Evolutionary conservation across 2,329 filamentous ascomycete genomes (phyloP), one percentile per base, ranked within the genome.

Genomic region (Diaporthe sp.): DNA sequence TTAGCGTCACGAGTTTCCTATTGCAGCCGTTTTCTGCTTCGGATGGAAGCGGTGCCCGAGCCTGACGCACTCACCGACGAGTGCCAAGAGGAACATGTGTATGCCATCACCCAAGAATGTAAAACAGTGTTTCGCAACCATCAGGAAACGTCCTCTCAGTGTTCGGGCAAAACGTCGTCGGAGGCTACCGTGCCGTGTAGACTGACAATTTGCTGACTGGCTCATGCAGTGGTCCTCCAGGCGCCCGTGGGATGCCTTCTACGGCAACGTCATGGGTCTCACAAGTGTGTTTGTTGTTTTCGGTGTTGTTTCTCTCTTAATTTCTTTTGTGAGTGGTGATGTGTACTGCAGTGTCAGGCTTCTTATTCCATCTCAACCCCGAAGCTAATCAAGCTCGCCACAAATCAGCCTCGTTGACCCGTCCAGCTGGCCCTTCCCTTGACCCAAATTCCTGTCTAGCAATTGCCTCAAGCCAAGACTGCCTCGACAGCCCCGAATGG

Each of bases 401-500:
- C 22, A 19, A 39, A 7, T 13, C 22, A 17, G 34, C 31, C n/a
- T 39, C 13, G 1, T 15, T 17, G 22, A n/a, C 22, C 28, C 44
- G 12, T 51, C 42, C 37, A 46, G 31, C 39, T 3, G 12, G 34
- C 15, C 12, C 12, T 61, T 6, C 31, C 44, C 22, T 17, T n/a
- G 15, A 1, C 3, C 46, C n/a, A 44, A 15, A 3, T 9, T 34
- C 25, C 31, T 31, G 3, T 37, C 3, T 25, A 39, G 9, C n/a
- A 9, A 17, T 12, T 10, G 17, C 19, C 12, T 73, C 49, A 73
- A 73, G 49, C 71, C 13, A 73, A 28, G 28, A 65, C 17, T 22
- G 71, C 71, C 49, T 73, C 71, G 15, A 73, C 42, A 57, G 71
- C 71, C 19, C 58, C 71, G 17, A 73, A 73, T 6, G 71, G 58